Evolutionary conservation across 2,329 filamentous ascomycete genomes (phyloP), one percentile per base, ranked within the genome.

Genomic region (Fusarium pininemorale): DNA sequence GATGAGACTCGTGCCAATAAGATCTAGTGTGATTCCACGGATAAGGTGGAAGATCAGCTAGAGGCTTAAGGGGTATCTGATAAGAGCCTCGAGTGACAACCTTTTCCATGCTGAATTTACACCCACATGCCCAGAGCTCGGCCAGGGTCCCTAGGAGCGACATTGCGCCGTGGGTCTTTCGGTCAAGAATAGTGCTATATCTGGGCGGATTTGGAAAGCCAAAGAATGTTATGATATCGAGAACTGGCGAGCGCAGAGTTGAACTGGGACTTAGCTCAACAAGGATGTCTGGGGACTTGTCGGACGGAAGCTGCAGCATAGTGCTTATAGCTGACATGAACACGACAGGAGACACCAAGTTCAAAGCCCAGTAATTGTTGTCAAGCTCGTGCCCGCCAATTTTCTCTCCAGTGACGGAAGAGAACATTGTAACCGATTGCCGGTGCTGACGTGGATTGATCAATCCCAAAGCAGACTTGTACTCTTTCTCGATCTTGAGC

Each of bases 1-100:
- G 75, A 45, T 86, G 84, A 3, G 85, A 86, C 66, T 90, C 88
- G 67, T 87, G 84, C 88, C 88, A 90, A 75, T 89, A 88, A 3
- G 77, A 80, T 32, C 83, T 86, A 32, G 81, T 78, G 66, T 89
- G 88, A 37, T 89, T 88, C 87, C 88, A 90, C 6, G 86, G 83
- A 67, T 90, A 90, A 2, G 83, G 81, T 5, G 88, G 88, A 38
- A 90, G 77, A 65, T 86, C 83, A 3, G 81, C 74, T 7, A 89
- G 79, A 26, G 83, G 83, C 60, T 79, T 80, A n/a, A 76, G 75
- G 7, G 42, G 60, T 13, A 38, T n/a, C 20, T 69, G 63, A 16
- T 57, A 45, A 12, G 66, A 47, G 3, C 69, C 67, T 39, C 73
- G 77, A 32, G 69, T 73, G 26, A 81, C 72, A 26, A 82, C 73